Evolutionary conservation across 176 grass and related monocot species (phyloP).

Genomic region (Oryza officinalis): DNA sequence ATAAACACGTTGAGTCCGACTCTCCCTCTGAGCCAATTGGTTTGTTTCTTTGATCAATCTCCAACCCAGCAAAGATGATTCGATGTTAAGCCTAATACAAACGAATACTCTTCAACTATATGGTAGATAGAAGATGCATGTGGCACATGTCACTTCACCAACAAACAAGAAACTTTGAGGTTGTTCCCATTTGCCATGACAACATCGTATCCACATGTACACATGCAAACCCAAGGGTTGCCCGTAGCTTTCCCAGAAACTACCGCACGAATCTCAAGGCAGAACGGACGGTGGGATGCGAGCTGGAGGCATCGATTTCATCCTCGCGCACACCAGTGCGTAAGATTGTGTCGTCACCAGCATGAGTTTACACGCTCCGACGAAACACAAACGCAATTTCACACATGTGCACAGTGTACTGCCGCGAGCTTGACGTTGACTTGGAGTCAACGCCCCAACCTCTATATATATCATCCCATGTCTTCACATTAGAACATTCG

Average conservation of each 20-base stretch:
- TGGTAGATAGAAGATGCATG: too few relatives aligned
- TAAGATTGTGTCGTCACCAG: background rate
- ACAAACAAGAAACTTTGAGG: too few relatives aligned
- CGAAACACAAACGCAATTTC: background rate
- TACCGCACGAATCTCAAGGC: constrained; percentile 2
- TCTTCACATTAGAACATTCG: constrained; percentile 14
- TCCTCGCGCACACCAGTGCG: background rate
- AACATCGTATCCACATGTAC: too few relatives aligned
- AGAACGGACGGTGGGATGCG: background rate
- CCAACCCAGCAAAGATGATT: too few relatives aligned
- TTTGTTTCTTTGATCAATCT: too few relatives aligned
- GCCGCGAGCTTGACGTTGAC: background rate
- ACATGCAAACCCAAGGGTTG: background rate
- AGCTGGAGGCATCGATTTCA: background rate
- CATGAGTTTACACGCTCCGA: background rate
- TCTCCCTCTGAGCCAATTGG: background rate
- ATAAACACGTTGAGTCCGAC: background rate
- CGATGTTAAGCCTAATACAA: too few relatives aligned
- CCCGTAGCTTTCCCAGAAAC: constrained; percentile 8
- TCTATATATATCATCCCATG: background rate
- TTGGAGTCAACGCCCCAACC: background rate
- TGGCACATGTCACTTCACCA: too few relatives aligned
- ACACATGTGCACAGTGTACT: too few relatives aligned
- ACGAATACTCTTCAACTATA: too few relatives aligned
- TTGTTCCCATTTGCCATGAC: too few relatives aligned